Conservation (phyloP, 441 rosid species). For the Biscutella auriculata region DNA sequence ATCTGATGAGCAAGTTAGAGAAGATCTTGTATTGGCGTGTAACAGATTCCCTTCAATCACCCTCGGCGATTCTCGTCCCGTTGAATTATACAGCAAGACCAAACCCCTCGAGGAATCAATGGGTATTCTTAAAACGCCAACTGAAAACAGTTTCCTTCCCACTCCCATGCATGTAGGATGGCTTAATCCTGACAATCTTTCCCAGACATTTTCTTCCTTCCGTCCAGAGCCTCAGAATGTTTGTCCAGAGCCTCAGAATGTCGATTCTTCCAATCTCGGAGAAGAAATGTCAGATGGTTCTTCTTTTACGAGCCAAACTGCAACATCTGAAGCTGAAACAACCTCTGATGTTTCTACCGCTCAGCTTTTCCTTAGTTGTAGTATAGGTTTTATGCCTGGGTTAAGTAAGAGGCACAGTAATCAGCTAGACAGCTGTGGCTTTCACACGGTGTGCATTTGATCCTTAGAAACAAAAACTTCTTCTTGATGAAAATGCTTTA, state of each 20-base stretch:
- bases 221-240: too few species aligned
- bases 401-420: slow-evolving; percentile 50
- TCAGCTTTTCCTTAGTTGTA: slow-evolving; percentile 39
- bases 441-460: slow-evolving; percentile 57
- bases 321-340: slow-evolving; percentile 28
- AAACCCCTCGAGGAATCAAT: slow-evolving; percentile 19
- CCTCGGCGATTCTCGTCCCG: slow-evolving; percentile 49
- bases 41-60: slow-evolving; percentile 74
- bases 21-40: slow-evolving; percentile 46
- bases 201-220: slow-evolving; percentile 36
- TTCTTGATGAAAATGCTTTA: slow-evolving; percentile 7
- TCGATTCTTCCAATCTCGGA: slow-evolving; percentile 21
- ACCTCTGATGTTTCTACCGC: slow-evolving; percentile 21
- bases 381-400: slow-evolving; percentile 53
- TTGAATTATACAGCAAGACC: slow-evolving; percentile 49
- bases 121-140: slow-evolving; percentile 25
- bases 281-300: slow-evolving; percentile 21
- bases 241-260: slow-evolving; percentile 28
- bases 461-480: background rate
- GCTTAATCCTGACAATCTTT: slow-evolving; percentile 34
- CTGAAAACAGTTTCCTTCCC: slow-evolving; percentile 25
- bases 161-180: slow-evolving; percentile 29
- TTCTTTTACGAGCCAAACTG: slow-evolving; percentile 19
- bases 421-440: slow-evolving; percentile 67
- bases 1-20: slow-evolving; percentile 27